phyloP scores from a whole-genome alignment of 345 rosid genomes.

The Eucalyptus marginata region DNA sequence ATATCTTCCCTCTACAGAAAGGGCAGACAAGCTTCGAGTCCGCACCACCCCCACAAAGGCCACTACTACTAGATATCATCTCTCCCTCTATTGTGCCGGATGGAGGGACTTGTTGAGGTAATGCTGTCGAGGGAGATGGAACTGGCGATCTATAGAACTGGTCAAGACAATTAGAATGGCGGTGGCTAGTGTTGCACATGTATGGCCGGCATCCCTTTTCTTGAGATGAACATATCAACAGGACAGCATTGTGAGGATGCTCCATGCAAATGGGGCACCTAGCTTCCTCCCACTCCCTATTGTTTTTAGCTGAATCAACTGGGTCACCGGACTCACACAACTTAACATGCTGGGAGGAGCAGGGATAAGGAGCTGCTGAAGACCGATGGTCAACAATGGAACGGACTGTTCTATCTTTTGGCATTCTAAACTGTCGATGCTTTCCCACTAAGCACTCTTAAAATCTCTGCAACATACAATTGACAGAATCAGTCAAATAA shows the following conservation, averaged over 20 bases:
- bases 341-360: conserved; percentile 14
- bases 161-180: conserved; percentile 62
- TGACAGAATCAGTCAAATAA: not conserved
- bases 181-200: conserved; percentile 63
- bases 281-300: conserved; percentile 51
- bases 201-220: conserved; percentile 55
- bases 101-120: conserved; percentile 5
- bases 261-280: conserved; percentile 73
- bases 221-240: conserved; percentile 44
- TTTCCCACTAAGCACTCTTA: not conserved
- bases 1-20: conserved; percentile 44
- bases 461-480: not conserved
- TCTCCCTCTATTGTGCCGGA: not conserved
- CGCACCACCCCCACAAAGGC: not conserved
- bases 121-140: conserved; percentile 4
- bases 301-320: conserved; percentile 10
- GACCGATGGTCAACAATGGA: conserved; percentile 10
- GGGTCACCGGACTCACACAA: conserved; percentile 2
- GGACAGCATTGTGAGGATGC: conserved; percentile 66
- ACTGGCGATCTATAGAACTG: conserved; percentile 21
- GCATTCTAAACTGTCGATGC: conserved; percentile 7
- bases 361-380: conserved; percentile 41
- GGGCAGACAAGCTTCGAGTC: conserved; percentile 30
- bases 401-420: conserved; percentile 29
- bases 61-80: not conserved